Percentiles rank a stretch among this genome's conserved stretches.
These are phyloP conservation scores for Jatropha curcas DNA, from an alignment of 345 rosid species.

Conservation along the genomic window DNA sequence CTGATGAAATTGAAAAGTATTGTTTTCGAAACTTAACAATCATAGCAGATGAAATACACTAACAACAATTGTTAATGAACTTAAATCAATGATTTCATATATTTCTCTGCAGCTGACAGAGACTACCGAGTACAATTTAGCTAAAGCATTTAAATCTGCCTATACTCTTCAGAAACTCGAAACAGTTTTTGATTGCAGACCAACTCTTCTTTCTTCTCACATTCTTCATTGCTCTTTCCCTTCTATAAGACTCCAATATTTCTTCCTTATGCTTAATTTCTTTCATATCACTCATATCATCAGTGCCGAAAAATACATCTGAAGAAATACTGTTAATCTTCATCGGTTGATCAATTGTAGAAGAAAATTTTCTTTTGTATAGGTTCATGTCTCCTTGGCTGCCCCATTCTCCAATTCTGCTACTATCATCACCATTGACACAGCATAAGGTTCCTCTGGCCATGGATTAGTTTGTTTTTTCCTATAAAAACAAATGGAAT, in stretches of 20 bases:
- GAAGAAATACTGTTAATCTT: not conserved
- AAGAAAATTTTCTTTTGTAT: not conserved
- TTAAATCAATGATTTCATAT: too few species aligned
- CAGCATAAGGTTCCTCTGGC: not conserved
- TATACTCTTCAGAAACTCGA: conserved; percentile 22
- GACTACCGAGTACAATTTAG: too few species aligned
- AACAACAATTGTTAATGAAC: too few species aligned
- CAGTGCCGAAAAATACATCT: conserved; percentile 31
- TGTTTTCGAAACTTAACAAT: too few species aligned
- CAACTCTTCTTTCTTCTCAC: not conserved
- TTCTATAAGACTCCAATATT: conserved; percentile 24
- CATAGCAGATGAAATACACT: too few species aligned
- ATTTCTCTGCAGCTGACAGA: too few species aligned
- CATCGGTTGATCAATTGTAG: not conserved
- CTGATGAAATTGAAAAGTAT: too few species aligned
- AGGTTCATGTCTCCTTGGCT: not conserved
- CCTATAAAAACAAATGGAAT: too few species aligned
- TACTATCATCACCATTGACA: not conserved
- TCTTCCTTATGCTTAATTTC: conserved; percentile 29
- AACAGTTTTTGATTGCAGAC: not conserved
- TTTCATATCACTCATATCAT: conserved; percentile 18
- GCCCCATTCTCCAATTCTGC: not conserved
- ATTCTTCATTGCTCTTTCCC: conserved; percentile 22
- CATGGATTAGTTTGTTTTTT: too few species aligned
- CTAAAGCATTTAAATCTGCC: too few species aligned